Percentiles rank a stretch among this genome's conserved stretches.
These are phyloP conservation scores for Pyricularia sp. DNA, from an alignment of 2,329 filamentous ascomycete genomes.

Conservation along the genomic window DNA sequence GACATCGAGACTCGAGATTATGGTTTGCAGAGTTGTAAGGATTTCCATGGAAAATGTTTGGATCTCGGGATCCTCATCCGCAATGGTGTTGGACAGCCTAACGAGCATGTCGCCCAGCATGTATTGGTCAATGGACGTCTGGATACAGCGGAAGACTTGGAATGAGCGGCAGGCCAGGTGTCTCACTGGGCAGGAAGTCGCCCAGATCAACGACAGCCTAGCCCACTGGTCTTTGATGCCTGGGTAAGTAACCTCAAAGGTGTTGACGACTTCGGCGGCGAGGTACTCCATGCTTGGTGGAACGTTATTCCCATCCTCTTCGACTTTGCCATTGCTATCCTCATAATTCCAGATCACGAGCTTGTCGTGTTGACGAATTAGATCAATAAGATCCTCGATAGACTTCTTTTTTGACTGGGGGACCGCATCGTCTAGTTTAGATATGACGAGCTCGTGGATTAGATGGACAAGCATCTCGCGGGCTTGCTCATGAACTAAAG, in stretches of 20 bases:
- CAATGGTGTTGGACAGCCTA: conserved; percentile 88
- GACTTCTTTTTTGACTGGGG: conserved; percentile 46
- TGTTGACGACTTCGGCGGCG: conserved; percentile 66
- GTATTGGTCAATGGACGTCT: conserved; percentile 76
- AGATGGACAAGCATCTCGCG: conserved; percentile 96
- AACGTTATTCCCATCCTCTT: conserved; percentile 64
- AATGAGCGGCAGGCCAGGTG: conserved; percentile 95
- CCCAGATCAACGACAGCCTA: conserved; percentile 82
- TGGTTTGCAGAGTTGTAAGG: conserved; percentile 79
- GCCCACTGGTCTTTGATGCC: conserved; percentile 86
- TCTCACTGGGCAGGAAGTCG: conserved; percentile 87
- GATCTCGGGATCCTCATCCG: conserved; percentile 86
- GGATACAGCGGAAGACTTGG: conserved; percentile 89
- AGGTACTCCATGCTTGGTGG: conserved; percentile 79
- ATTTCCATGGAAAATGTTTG: conserved; percentile 98
- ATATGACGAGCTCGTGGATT: conserved; percentile 88
- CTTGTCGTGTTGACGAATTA: conserved; percentile 69
- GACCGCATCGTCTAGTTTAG: conserved; percentile 56
- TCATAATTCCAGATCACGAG: conserved; percentile 90
- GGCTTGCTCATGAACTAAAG: conserved; percentile 89
- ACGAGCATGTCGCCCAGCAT: conserved; percentile 98
- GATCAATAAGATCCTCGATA: conserved; percentile 80
- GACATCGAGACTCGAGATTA: conserved; percentile 73
- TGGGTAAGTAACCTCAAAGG: conserved; percentile 75
- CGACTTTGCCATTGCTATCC: conserved; percentile 67